phyloP scores from a whole-genome alignment of 768 basidiomycete species.

The Auriscalpium orientale region DNA sequence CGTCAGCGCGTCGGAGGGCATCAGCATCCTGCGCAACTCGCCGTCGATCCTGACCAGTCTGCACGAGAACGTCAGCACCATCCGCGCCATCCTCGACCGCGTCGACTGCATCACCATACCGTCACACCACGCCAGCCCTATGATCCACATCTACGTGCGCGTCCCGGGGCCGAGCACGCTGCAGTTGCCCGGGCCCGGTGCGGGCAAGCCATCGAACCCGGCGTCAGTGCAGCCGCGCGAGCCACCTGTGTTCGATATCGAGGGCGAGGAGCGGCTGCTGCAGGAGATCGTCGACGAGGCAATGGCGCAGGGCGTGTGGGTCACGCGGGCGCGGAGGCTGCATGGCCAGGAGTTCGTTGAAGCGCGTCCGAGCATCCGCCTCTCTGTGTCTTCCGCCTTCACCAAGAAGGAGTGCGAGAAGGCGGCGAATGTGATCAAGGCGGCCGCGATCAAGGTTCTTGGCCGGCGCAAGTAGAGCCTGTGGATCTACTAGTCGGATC shows the following conservation, averaged over 20 bases:
- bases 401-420: constrained; percentile 91
- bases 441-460: constrained; percentile 67
- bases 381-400: constrained; percentile 74
- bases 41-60: constrained; percentile 71
- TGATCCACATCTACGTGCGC: constrained; percentile 77
- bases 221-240: constrained; percentile 39
- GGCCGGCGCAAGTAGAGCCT: constrained; percentile 41
- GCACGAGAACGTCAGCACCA: constrained; percentile 71
- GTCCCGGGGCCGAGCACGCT: constrained; percentile 20
- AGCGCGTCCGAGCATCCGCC: constrained; percentile 72
- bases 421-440: constrained; percentile 67
- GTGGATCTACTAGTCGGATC: no score
- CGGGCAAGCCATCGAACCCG: constrained; percentile 43
- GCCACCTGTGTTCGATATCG: constrained; percentile 42
- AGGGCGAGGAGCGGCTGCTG: constrained; percentile 67
- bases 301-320: constrained; percentile 71
- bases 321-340: constrained; percentile 79
- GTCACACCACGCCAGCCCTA: constrained; percentile 77
- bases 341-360: constrained; percentile 80
- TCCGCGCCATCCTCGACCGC: constrained; percentile 76
- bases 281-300: constrained; percentile 93
- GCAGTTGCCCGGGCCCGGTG: constrained; percentile 16
- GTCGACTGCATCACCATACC: constrained; percentile 80
- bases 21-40: constrained; percentile 67
- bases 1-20: constrained; percentile 80